Percentiles rank a stretch among this genome's conserved stretches.
These are phyloP conservation scores for Arabidopsis hybrid DNA, from an alignment of 441 rosid genomes.

Conservation along the genomic window DNA sequence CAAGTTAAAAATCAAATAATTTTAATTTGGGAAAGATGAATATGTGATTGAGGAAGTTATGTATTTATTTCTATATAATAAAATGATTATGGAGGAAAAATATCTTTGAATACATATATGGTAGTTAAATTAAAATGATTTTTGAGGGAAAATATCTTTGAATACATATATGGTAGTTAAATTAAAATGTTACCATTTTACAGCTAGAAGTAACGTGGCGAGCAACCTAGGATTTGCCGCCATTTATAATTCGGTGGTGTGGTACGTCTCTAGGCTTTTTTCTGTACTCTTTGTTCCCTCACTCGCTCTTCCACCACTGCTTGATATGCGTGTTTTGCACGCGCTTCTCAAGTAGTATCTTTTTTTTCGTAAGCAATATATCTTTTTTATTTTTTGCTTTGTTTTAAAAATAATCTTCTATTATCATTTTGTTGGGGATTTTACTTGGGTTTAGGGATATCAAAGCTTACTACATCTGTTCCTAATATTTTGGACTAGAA, in stretches of 20 bases:
- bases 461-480: neutral
- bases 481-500: neutral
- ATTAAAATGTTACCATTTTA: slow-evolving; percentile 39
- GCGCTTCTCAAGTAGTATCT: neutral
- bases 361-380: neutral
- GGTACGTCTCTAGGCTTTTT: slow-evolving; percentile 67
- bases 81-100: neutral
- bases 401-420: neutral
- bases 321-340: slow-evolving; percentile 11
- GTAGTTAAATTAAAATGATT: no score
- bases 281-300: slow-evolving; percentile 50
- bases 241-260: slow-evolving; percentile 57
- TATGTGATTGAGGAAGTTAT: neutral
- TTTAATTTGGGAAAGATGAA: neutral
- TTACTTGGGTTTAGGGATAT: slow-evolving; percentile 11
- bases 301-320: slow-evolving; percentile 33
- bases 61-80: neutral
- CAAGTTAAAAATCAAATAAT: neutral
- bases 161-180: slow-evolving; percentile 24
- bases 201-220: slow-evolving; percentile 70
- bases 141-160: slow-evolving; percentile 29
- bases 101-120: slow-evolving; percentile 28
- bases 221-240: slow-evolving; percentile 86
- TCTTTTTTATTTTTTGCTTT: neutral
- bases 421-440: neutral